Conservation (phyloP, 2,329 filamentous ascomycete species). For the Pseudocercospora cruenta region DNA sequence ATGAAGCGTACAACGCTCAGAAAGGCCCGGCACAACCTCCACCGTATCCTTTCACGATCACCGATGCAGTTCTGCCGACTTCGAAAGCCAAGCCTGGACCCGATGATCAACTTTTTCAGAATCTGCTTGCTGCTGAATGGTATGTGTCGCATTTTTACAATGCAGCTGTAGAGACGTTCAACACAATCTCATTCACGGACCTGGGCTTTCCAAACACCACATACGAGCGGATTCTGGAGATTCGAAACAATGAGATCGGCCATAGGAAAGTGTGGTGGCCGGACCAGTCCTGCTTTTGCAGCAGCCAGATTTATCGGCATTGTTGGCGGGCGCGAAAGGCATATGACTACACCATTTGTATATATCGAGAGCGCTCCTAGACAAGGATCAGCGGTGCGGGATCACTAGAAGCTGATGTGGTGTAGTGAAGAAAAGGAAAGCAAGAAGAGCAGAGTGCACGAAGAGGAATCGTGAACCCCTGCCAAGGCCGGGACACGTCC, state of each 20-base stretch:
- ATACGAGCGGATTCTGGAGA: constrained; percentile 45
- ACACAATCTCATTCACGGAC: constrained; percentile 39
- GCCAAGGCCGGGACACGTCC: background rate
- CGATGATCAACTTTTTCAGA: constrained; percentile 51
- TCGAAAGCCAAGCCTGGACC: constrained; percentile 37
- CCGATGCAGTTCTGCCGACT: constrained; percentile 39
- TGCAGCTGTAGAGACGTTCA: constrained; percentile 47
- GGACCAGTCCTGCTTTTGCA: constrained; percentile 45
- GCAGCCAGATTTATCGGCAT: constrained; percentile 35
- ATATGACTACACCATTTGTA: background rate
- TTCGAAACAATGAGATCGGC: constrained; percentile 52
- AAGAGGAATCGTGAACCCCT: background rate
- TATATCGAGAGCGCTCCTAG: background rate
- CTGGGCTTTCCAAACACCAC: constrained; percentile 46
- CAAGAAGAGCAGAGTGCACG: background rate
- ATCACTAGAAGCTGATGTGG: background rate
- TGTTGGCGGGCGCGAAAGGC: background rate
- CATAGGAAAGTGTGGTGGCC: constrained; percentile 47
- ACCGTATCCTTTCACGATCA: constrained; percentile 46
- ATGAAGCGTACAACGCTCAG: background rate
- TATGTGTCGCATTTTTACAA: constrained; percentile 52
- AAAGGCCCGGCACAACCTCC: constrained; percentile 1
- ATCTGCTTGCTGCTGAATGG: constrained; percentile 52
- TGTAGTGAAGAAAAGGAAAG: background rate
- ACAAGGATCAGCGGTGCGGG: too few relatives aligned